Conservation (phyloP, 31 red algal genomes). For the Porphyra umbilicalis region DNA sequence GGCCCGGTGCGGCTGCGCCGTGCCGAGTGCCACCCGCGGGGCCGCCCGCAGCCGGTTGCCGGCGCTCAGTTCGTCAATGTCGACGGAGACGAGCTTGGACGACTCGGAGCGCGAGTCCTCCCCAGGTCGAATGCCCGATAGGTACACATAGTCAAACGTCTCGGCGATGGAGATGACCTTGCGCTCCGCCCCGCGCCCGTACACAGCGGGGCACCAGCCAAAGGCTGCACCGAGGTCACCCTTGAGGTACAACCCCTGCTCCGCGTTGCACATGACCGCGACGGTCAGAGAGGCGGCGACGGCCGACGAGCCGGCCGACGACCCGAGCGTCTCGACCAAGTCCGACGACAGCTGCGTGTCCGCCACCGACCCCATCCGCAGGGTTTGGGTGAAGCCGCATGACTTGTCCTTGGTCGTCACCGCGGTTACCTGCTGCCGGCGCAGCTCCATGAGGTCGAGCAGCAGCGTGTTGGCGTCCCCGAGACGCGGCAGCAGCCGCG, state of each 20-base stretch:
- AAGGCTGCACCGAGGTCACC: constrained; percentile 6
- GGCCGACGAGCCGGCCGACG: background rate
- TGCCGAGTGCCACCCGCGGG: constrained; percentile 10
- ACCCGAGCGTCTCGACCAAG: background rate
- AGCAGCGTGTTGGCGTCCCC: constrained; percentile 56
- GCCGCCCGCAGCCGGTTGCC: constrained; percentile 27
- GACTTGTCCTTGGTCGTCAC: constrained; percentile 27
- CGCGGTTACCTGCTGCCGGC: constrained; percentile 42
- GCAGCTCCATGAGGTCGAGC: constrained; percentile 49
- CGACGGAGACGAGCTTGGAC: constrained; percentile 37
- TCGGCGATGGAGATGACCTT: constrained; percentile 46
- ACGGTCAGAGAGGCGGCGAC: constrained; percentile 9
- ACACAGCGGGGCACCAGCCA: constrained; percentile 52
- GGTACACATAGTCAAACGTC: constrained; percentile 48
- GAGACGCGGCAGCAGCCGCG: constrained; percentile 15
- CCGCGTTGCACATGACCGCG: constrained; percentile 50
- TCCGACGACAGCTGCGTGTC: background rate
- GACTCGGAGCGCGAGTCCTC: constrained; percentile 17
- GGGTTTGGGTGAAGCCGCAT: background rate
- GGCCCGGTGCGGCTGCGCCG: constrained; percentile 14
- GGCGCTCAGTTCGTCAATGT: constrained; percentile 27
- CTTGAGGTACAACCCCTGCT: constrained; percentile 46
- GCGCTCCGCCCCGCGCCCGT: constrained; percentile 13
- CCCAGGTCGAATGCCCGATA: constrained; percentile 44
- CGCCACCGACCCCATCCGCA: background rate